Percentiles rank a stretch among this genome's conserved stretches.
Conservation (phyloP, 495 filamentous ascomycete genomes). For the Pseudomonodictys pantanalensis region DNA sequence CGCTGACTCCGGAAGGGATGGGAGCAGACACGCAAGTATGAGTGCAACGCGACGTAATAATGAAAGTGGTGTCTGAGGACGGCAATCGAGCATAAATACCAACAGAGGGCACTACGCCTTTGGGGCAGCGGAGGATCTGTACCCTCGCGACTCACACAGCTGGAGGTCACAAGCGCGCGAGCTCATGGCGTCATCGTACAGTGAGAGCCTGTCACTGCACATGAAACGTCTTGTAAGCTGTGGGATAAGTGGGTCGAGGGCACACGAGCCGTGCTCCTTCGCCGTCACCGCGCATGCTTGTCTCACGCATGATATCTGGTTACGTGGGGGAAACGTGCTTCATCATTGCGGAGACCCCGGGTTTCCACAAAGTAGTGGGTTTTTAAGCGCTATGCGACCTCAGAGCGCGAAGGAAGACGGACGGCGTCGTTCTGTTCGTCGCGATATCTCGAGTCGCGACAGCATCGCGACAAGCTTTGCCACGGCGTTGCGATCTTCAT, state of each 20-base stretch:
- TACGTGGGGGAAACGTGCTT: neutral
- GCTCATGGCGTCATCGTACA: neutral
- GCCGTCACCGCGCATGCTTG: constrained; percentile 1
- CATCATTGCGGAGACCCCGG: neutral
- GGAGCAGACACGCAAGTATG: no score
- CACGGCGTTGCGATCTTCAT: constrained; percentile 7
- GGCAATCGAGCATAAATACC: no score
- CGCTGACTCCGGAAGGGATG: no score
- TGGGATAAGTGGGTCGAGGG: neutral
- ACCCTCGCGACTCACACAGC: no score
- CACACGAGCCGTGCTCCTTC: neutral
- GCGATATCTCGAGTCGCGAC: neutral
- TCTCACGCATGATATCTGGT: no score
- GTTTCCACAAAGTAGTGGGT: neutral
- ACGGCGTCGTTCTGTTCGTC: neutral
- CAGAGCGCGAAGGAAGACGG: neutral
- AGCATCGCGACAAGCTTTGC: constrained; percentile 10
- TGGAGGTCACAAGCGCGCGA: no score
- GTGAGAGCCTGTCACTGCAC: neutral
- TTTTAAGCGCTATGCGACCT: neutral
- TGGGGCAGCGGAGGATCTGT: no score
- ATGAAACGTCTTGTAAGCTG: neutral
- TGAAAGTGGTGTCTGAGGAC: no score
- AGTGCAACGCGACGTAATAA: no score
- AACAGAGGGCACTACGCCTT: no score